Conservation (phyloP, 768 basidiomycete genomes). For the Serpula lacrymans region DNA sequence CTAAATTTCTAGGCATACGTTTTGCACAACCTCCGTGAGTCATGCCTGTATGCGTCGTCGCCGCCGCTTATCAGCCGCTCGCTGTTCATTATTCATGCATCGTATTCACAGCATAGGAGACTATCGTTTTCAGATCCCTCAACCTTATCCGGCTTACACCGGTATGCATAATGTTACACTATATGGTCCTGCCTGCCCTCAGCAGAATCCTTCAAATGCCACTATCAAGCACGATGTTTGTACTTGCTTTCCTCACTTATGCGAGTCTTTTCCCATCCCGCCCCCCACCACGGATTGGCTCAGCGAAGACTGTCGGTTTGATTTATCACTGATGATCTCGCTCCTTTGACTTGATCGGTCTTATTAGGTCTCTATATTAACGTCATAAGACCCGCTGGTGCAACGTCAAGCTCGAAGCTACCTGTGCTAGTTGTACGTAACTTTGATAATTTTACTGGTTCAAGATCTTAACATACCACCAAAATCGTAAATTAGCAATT, state of each 20-base stretch:
- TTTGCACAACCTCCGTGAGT: conserved; percentile 54
- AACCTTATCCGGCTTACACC: conserved; percentile 32
- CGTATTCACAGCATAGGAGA: conserved; percentile 28
- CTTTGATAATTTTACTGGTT: not conserved
- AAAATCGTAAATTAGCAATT: conserved; percentile 43
- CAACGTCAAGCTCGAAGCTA: conserved; percentile 8
- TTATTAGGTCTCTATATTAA: conserved; percentile 22
- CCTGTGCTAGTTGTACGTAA: conserved; percentile 21
- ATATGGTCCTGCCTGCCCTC: conserved; percentile 46
- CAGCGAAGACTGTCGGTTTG: conserved; percentile 41
- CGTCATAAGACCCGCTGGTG: conserved; percentile 16
- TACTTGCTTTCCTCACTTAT: conserved; percentile 19
- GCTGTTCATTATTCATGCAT: not conserved
- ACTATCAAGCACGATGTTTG: conserved; percentile 9
- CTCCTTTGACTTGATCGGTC: conserved; percentile 7
- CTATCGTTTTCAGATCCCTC: conserved; percentile 43
- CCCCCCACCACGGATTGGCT: conserved; percentile 27
- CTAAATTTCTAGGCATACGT: conserved; percentile 51
- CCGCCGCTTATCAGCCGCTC: no score
- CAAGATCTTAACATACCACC: not conserved
- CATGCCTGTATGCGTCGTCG: not conserved
- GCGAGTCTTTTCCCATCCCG: conserved; percentile 23
- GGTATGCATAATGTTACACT: conserved; percentile 34
- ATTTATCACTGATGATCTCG: not conserved
- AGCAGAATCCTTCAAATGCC: conserved; percentile 39